Conservation (phyloP, 768 basidiomycete genomes). For the Pholiota molesta region DNA sequence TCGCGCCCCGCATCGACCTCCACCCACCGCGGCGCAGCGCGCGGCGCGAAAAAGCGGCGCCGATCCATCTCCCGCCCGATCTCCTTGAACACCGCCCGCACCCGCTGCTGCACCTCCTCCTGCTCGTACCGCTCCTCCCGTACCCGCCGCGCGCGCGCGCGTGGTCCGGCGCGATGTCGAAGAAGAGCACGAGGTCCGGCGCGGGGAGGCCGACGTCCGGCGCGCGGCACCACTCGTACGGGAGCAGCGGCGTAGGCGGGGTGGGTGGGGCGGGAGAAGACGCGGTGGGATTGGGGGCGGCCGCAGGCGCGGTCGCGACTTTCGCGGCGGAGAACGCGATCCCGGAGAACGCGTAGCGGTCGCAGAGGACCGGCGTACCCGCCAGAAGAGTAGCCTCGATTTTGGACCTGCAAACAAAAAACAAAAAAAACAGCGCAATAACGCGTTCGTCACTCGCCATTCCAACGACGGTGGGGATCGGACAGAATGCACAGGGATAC, state of each 20-base stretch:
- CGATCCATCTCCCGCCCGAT: slow-evolving; percentile 54
- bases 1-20: slow-evolving; percentile 59
- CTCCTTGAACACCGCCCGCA: slow-evolving; percentile 58
- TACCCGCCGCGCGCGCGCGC: slow-evolving; percentile 77
- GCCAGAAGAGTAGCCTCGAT: slow-evolving; percentile 61
- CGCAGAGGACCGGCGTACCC: slow-evolving; percentile 82
- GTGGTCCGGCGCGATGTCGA: slow-evolving; percentile 74
- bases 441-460: not conserved
- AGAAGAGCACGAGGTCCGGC: slow-evolving; percentile 87
- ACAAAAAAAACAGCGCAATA: not conserved
- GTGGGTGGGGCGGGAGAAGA: no score
- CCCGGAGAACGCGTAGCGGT: slow-evolving; percentile 96
- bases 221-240: slow-evolving; percentile 81
- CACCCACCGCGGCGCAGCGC: slow-evolving; percentile 43
- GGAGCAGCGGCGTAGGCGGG: slow-evolving; percentile 39
- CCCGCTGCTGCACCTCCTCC: slow-evolving; percentile 70
- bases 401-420: slow-evolving; percentile 49
- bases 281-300: not conserved
- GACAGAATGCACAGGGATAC: no score
- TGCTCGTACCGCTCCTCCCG: slow-evolving; percentile 90
- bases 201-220: slow-evolving; percentile 89
- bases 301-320: slow-evolving; percentile 31
- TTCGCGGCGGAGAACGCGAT: slow-evolving; percentile 84
- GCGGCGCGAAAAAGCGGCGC: slow-evolving; percentile 1
- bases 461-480: no score